Percentiles rank a stretch among this genome's conserved stretches.
phyloP scores from a whole-genome alignment of 306 rosid species.

The Pterocarpus macrocarpus region DNA sequence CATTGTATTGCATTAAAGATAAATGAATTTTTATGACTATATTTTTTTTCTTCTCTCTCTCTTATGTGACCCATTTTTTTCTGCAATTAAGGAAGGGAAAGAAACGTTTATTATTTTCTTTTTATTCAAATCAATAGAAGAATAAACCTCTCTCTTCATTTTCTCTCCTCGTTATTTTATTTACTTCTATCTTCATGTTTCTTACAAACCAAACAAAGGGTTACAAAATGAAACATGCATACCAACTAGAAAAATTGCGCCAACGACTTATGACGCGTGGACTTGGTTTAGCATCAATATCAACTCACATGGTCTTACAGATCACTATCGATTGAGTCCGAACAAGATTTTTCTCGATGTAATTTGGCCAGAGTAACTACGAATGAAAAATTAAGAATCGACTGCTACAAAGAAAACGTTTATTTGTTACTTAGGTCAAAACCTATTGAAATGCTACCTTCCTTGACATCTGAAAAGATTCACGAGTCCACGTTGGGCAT shows the following conservation, averaged over 20 bases:
- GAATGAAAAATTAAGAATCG: neutral
- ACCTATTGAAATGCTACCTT: neutral
- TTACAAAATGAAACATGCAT: neutral
- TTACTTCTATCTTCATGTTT: too few species aligned
- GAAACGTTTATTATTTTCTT: too few species aligned
- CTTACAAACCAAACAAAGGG: too few species aligned
- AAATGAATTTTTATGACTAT: too few species aligned
- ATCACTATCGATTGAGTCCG: neutral
- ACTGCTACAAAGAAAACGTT: neutral
- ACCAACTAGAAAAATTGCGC: neutral
- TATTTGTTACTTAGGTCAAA: neutral
- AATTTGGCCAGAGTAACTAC: neutral
- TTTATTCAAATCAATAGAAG: too few species aligned
- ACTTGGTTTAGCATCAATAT: neutral
- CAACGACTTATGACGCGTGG: neutral
- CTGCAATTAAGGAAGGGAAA: too few species aligned
- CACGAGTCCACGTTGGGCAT: conserved; percentile 27
- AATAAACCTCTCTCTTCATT: too few species aligned
- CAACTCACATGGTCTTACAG: neutral
- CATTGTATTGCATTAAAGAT: too few species aligned
- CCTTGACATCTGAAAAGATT: neutral
- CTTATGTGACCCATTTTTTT: too few species aligned
- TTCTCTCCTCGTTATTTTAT: too few species aligned
- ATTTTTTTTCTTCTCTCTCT: too few species aligned
- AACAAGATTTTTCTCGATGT: too few species aligned